A percentile compares a stretch with the other conserved stretches of the same genome.
These are phyloP conservation scores for Clonostachys sp. DNA, from an alignment of 2,329 filamentous ascomycete genomes.

Conservation along the genomic window DNA sequence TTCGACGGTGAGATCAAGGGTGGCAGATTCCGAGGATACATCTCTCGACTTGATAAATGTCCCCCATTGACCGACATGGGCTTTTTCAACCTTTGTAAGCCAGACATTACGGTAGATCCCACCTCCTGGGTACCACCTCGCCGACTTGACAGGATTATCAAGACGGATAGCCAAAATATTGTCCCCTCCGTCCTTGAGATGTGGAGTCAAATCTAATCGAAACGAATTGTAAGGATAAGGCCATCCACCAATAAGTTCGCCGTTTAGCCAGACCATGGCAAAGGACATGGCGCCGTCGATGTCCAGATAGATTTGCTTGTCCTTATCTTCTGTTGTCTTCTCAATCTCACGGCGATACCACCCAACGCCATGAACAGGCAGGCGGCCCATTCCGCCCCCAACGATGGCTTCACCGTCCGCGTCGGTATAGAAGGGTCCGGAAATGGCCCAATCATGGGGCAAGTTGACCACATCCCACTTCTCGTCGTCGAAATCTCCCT, in stretches of 20 bases:
- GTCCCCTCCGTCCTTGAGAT: constrained; percentile 20
- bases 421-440: constrained; percentile 33
- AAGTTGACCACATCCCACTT: constrained; percentile 33
- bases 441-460: constrained; percentile 45
- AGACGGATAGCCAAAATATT: constrained; percentile 45
- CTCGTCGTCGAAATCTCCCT: constrained; percentile 28
- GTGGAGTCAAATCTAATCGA: constrained; percentile 42
- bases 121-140: constrained; percentile 50
- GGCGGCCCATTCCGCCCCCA: constrained; percentile 29
- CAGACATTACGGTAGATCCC: constrained; percentile 51
- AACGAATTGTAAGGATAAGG: constrained; percentile 47
- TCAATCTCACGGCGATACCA: constrained; percentile 43
- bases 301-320: constrained; percentile 37
- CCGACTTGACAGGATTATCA: constrained; percentile 40
- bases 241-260: constrained; percentile 43
- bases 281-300: constrained; percentile 48
- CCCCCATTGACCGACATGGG: constrained; percentile 44
- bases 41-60: constrained; percentile 40
- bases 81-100: constrained; percentile 39
- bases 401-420: constrained; percentile 18
- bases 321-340: constrained; percentile 18
- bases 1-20: constrained; percentile 34
- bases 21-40: constrained; percentile 38
- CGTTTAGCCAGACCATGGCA: constrained; percentile 46
- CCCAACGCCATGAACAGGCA: constrained; percentile 47